Percentiles rank a stretch among this genome's conserved stretches.
Conservation (phyloP, 2,329 filamentous ascomycete species). For the Cytospora mali region DNA sequence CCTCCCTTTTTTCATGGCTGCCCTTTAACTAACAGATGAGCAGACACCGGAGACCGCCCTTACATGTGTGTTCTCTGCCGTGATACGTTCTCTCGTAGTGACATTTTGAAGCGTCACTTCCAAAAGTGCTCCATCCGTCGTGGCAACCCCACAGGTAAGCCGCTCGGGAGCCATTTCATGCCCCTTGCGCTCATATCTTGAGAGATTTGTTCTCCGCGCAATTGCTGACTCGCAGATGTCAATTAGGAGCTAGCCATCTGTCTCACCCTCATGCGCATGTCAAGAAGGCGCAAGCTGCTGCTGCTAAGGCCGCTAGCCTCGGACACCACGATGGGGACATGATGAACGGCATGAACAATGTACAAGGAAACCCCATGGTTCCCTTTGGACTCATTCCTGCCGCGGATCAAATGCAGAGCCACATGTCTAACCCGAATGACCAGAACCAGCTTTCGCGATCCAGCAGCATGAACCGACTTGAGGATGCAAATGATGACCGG, state of each 20-base stretch:
- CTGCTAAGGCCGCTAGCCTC: conserved; percentile 57
- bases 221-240: background rate
- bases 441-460: conserved; percentile 64
- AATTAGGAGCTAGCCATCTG: conserved; percentile 80
- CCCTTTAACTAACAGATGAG: conserved; percentile 20
- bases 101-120: conserved; percentile 98
- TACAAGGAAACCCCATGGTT: conserved; percentile 55
- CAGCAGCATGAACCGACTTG: conserved; percentile 61
- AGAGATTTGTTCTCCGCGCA: background rate
- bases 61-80: conserved; percentile 98
- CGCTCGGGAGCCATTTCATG: no score
- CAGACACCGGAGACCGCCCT: conserved; percentile 95
- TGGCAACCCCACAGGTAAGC: conserved; percentile 75
- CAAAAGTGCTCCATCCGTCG: conserved; percentile 97
- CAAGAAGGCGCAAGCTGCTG: conserved; percentile 70
- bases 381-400: conserved; percentile 47
- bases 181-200: background rate
- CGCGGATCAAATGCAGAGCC: conserved; percentile 58
- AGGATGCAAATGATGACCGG: conserved; percentile 59
- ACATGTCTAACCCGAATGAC: conserved; percentile 55
- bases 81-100: conserved; percentile 96
- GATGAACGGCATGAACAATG: conserved; percentile 63
- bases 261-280: conserved; percentile 89
- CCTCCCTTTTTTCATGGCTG: conserved; percentile 28
- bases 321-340: conserved; percentile 54